These are phyloP conservation scores for Cystoderma amianthinum DNA, from an alignment of 768 basidiomycete species.

Conservation along the genomic window DNA sequence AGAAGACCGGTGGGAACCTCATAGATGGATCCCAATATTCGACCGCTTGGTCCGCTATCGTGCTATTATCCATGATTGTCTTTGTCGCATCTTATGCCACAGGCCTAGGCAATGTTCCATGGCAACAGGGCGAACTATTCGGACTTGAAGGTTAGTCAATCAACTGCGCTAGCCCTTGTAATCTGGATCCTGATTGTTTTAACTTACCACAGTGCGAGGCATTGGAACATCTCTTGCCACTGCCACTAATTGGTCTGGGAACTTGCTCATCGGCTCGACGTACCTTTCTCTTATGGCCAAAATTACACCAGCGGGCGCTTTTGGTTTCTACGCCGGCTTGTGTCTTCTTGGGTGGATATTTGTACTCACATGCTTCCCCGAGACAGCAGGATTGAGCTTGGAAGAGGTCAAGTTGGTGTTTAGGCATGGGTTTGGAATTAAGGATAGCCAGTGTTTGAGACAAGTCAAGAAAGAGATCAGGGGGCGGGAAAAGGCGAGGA, in stretches of 20 bases:
- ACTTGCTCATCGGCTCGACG: slow-evolving; percentile 72
- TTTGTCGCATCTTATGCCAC: slow-evolving; percentile 81
- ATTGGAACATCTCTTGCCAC: slow-evolving; percentile 72
- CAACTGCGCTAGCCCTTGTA: not conserved
- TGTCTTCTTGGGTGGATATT: slow-evolving; percentile 68
- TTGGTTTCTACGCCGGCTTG: slow-evolving; percentile 70
- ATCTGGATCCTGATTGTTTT: no score
- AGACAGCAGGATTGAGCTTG: slow-evolving; percentile 68
- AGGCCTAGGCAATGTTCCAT: slow-evolving; percentile 75
- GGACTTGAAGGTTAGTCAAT: slow-evolving; percentile 60
- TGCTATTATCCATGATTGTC: slow-evolving; percentile 75
- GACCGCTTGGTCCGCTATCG: slow-evolving; percentile 55
- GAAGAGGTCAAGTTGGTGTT: slow-evolving; percentile 65
- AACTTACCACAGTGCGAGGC: slow-evolving; percentile 47
- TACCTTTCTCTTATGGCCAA: slow-evolving; percentile 73
- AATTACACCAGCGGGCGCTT: slow-evolving; percentile 71
- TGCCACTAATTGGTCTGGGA: slow-evolving; percentile 73
- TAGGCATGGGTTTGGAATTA: slow-evolving; percentile 56
- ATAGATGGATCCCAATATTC: slow-evolving; percentile 54
- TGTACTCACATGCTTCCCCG: slow-evolving; percentile 66
- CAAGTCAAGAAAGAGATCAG: slow-evolving; percentile 35
- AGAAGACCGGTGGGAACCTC: slow-evolving; percentile 52
- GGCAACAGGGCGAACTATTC: slow-evolving; percentile 87
- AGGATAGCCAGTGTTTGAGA: slow-evolving; percentile 45
- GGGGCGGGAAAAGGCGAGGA: slow-evolving; percentile 17